Evolutionary conservation across 768 basidiomycete genomes (phyloP), one percentile per base, ranked within the genome.

Genomic region (Guyanaporus albipodus): DNA sequence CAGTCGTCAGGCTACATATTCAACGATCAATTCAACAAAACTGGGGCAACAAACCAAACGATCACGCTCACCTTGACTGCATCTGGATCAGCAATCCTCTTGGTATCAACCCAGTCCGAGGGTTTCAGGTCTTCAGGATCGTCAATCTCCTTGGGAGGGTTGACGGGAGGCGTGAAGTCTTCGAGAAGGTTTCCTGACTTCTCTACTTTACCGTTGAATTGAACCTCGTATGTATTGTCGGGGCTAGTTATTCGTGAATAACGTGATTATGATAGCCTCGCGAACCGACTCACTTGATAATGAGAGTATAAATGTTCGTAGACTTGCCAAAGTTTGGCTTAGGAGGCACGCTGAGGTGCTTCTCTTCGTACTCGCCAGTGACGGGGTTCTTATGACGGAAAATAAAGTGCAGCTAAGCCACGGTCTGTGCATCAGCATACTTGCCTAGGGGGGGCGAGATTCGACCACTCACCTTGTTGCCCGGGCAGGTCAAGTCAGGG

Each of bases 321-420:
- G 81, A 73, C 74, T 95, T 97, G 68, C 84, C 86, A 60, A 95
- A 91, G 53, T 83, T 73, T 38, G 95, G 95, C 48, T 76, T 77
- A 49, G 92, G 94, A 52, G 93, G 76, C 49, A 76, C 64, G 43
- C 74, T 80, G 50, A 98, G 83, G 70, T 99, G 96, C 71, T 99
- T 98, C 81, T 99, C 96, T 71, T 98, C 96, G 54, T 79, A 80
- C 61, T 92, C 91, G 58, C 91, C 91, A 36, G 87, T 91, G 59
- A 87, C 78, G 28, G 96, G 95, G 75, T 82, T 94, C 74, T 86
- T 83, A 78, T 97, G 88, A 60, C 93, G 90, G 91, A 99, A 95
- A 73, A 99, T 99, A 72, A 99, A 97, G 78, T 99, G 96, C 41
- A 97, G 75, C 89, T 94, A 62, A 23, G 15, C 14, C 32, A 42